Evolutionary conservation across 148 eudicot genomes (phyloP).

Genomic region (Silene conica): DNA sequence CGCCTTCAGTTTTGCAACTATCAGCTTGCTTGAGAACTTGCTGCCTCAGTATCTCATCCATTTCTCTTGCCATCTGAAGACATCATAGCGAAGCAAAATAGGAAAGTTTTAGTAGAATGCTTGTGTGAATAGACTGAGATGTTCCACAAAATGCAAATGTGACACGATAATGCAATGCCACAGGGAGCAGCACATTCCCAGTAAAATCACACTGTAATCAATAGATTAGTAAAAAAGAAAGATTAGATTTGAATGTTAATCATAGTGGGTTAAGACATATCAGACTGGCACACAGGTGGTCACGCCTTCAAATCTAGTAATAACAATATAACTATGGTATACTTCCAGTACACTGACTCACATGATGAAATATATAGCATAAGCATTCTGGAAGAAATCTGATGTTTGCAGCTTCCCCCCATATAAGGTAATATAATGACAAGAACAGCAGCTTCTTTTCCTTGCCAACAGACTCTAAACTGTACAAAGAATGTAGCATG

Average conservation of each 20-base stretch:
- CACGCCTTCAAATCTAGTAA: slow-evolving; percentile 17
- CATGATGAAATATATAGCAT: slow-evolving; percentile 99
- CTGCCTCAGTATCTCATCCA: slow-evolving; percentile 76
- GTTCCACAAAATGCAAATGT: not conserved
- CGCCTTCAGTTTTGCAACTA: slow-evolving; percentile 70
- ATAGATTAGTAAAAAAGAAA: too few species aligned
- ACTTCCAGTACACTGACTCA: slow-evolving; percentile 14
- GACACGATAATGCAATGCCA: too few species aligned
- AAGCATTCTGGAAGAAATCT: slow-evolving; percentile 97
- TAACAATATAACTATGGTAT: too few species aligned
- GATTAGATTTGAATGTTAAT: not conserved
- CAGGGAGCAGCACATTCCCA: too few species aligned
- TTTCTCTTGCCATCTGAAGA: slow-evolving; percentile 83
- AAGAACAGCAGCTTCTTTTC: slow-evolving; percentile 77
- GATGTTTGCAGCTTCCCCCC: slow-evolving; percentile 97
- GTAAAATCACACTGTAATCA: too few species aligned
- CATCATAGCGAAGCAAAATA: too few species aligned
- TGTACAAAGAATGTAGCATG: slow-evolving; percentile 33
- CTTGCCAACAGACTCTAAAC: slow-evolving; percentile 76
- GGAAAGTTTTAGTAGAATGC: not conserved
- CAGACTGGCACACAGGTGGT: not conserved
- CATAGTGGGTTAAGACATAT: too few species aligned
- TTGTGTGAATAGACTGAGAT: not conserved
- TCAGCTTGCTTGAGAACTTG: slow-evolving; percentile 76
- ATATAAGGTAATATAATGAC: slow-evolving; percentile 76